Conservation (phyloP, 345 rosid genomes). For the Hypericum perforatum region DNA sequence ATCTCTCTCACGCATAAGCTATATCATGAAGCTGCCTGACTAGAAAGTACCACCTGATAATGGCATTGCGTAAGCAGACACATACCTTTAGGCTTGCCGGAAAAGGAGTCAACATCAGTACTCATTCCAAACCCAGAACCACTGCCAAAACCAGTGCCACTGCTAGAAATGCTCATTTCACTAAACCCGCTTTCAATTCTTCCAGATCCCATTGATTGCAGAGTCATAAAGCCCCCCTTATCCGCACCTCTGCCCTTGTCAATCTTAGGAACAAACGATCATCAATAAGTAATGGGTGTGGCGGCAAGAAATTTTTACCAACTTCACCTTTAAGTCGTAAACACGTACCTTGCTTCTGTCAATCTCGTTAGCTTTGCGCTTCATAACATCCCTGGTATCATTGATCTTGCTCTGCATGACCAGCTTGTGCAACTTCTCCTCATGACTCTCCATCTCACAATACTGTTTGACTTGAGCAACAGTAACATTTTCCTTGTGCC, state of each 20-base stretch:
- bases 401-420: constrained; percentile 95
- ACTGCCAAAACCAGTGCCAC: constrained; percentile 73
- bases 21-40: constrained; percentile 1
- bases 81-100: constrained; percentile 81
- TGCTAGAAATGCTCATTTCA: constrained; percentile 74
- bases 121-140: constrained; percentile 70
- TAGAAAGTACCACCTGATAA: background rate
- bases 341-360: constrained; percentile 87
- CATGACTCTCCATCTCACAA: constrained; percentile 99
- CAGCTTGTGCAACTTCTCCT: constrained; percentile 94
- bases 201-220: constrained; percentile 90
- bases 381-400: constrained; percentile 97
- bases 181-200: constrained; percentile 71
- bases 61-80: constrained; percentile 8
- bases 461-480: constrained; percentile 94
- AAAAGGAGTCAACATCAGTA: constrained; percentile 65
- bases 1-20: background rate
- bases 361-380: constrained; percentile 97
- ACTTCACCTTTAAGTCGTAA: background rate
- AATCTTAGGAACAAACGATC: constrained; percentile 31
- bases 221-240: constrained; percentile 80
- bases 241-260: constrained; percentile 75
- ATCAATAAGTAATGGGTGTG: constrained; percentile 11
- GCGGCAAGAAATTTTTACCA: background rate
- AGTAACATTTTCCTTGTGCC: constrained; percentile 97